A percentile compares a stretch with the other conserved stretches of the same genome.
These are phyloP conservation scores for Loxodes magnus DNA, from an alignment of 73 alveolate genomes.

Conservation along the genomic window DNA sequence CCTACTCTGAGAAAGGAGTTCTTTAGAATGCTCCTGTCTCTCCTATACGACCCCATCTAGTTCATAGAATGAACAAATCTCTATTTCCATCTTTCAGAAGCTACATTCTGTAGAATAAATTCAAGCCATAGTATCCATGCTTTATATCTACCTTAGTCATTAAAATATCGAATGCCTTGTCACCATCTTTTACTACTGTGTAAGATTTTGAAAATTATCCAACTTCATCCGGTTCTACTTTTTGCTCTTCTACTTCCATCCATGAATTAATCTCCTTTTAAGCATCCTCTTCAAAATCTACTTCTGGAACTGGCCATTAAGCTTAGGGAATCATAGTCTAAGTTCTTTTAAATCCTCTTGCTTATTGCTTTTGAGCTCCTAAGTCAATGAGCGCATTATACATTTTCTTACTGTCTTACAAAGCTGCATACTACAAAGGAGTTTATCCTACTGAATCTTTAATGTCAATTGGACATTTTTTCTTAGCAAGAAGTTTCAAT, in stretches of 20 bases:
- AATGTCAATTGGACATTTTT: neutral
- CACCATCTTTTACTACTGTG: slow-evolving; percentile 4
- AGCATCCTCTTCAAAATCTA: too few relatives aligned
- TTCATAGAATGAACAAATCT: slow-evolving; percentile 63
- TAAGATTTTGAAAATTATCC: too few relatives aligned
- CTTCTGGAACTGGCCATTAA: too few relatives aligned
- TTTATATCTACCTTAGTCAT: slow-evolving; percentile 90
- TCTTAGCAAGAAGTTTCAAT: slow-evolving; percentile 29
- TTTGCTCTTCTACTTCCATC: too few relatives aligned
- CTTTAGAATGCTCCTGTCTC: slow-evolving; percentile 7
- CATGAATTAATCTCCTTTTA: too few relatives aligned
- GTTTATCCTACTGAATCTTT: slow-evolving; percentile 18
- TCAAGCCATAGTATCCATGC: slow-evolving; percentile 86
- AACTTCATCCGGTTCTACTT: too few relatives aligned
- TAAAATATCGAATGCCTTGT: slow-evolving; percentile 63
- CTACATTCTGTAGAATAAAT: slow-evolving; percentile 90
- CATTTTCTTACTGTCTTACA: slow-evolving; percentile 39
- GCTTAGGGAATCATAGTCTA: too few relatives aligned
- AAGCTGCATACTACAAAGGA: slow-evolving; percentile 52
- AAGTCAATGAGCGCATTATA: too few relatives aligned
- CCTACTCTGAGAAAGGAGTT: slow-evolving; percentile 5
- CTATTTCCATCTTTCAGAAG: slow-evolving; percentile 84
- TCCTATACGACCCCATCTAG: slow-evolving; percentile 22
- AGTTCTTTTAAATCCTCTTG: too few relatives aligned
- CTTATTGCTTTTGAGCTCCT: too few relatives aligned